Evolutionary conservation across 2,329 filamentous ascomycete species (phyloP), one percentile per base, ranked within the genome.

Genomic region (Penicillium hesseltinei): DNA sequence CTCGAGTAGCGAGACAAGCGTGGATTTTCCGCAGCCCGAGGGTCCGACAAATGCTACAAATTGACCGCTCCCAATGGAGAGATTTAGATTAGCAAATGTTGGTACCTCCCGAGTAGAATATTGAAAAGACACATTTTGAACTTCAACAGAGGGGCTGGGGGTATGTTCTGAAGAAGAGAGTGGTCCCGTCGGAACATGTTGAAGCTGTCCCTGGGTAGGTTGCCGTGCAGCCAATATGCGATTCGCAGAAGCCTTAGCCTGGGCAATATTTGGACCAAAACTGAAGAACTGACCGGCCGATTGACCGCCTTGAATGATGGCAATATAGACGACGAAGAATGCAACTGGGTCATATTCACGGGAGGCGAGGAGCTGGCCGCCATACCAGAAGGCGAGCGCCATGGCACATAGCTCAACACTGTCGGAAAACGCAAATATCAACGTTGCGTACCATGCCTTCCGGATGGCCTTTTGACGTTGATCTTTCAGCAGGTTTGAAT

Each of bases 351-450:
- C 64, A 45, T 78, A 80, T 66, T 88, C 82, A 4, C 76, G 74
- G 4, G 72, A 74, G 0, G 77, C 77, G 10, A 89, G 69, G 19
- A 89, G 80, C 25, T 77, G 80, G 0, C 84, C 85, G 43, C 86
- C 87, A 60, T 73, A 82, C 83, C 83, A 87, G 51, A 86, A 84
- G 2, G 80, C 77, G 38, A 87, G 75, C 1, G 87, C 87, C 77
- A 84, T 88, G 71, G 75, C 87, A 77, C 67, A 81, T 56, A 91
- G 72, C 52, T 84, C 82, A 38, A 87, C 77, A 67, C 86, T 89
- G 62, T 91, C 88, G 1, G 87, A 86, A 42, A 88, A 82, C 1
- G 86, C 87, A 66, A 90, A 90, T 13, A 91, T 71, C 6, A 89
- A 62, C 6, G 85, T 88, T 9, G 82, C 82, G 71, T 82, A 84